phyloP scores from a whole-genome alignment of 2,329 filamentous ascomycete genomes.

The Aspergillus latus region DNA sequence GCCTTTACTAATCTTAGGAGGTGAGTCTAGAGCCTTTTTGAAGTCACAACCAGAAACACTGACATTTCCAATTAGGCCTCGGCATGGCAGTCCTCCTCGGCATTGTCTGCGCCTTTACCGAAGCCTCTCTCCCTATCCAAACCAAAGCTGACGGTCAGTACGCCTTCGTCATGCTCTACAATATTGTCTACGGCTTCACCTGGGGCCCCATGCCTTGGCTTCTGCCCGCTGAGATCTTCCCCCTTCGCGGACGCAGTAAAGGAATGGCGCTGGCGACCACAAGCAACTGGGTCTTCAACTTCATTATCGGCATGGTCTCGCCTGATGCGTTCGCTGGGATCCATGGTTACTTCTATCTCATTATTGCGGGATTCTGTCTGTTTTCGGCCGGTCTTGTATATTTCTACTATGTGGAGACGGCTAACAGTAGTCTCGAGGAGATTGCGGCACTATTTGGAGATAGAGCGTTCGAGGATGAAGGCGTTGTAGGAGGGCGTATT shows the following conservation, averaged over 20 bases:
- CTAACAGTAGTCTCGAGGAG: constrained; percentile 31
- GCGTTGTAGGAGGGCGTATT: constrained; percentile 7
- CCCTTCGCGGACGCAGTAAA: constrained; percentile 40
- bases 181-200: constrained; percentile 40
- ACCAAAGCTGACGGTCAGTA: constrained; percentile 40
- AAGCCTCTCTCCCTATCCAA: constrained; percentile 27
- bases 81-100: constrained; percentile 36
- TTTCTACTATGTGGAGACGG: constrained; percentile 47
- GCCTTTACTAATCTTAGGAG: constrained; percentile 32
- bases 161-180: constrained; percentile 43
- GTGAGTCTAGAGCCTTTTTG: constrained; percentile 1
- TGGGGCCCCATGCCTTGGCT: constrained; percentile 45
- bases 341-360: constrained; percentile 44
- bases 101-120: constrained; percentile 42
- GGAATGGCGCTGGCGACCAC: constrained; percentile 43
- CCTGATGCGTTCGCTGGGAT: constrained; percentile 46
- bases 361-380: constrained; percentile 46
- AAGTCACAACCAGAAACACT: not conserved
- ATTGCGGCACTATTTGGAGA: constrained; percentile 45
- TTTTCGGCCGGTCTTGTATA: constrained; percentile 37
- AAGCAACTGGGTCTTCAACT: constrained; percentile 59
- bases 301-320: constrained; percentile 41
- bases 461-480: constrained; percentile 37
- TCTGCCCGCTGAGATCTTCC: constrained; percentile 29
- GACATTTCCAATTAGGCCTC: constrained; percentile 19